Conservation (phyloP, 805 yeast genomes). For the Debaryomyces hansenii region DNA sequence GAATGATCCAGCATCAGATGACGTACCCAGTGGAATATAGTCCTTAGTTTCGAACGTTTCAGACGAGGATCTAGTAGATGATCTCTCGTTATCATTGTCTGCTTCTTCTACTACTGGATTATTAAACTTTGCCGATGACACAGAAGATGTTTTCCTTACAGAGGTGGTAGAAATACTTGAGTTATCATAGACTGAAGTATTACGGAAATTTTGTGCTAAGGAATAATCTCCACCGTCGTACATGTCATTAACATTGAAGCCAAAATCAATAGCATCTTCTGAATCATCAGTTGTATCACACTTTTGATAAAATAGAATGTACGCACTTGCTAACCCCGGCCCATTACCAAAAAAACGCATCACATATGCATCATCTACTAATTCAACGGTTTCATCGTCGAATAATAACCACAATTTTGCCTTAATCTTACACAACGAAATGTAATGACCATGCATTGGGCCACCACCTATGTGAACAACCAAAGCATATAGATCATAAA, state of each 20-base stretch:
- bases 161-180: conserved; percentile 9
- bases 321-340: conserved; percentile 88
- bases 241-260: conserved; percentile 29
- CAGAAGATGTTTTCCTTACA: conserved; percentile 5
- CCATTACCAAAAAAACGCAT: conserved; percentile 85
- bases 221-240: conserved; percentile 35
- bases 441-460: conserved; percentile 96
- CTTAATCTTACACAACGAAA: conserved; percentile 77
- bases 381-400: conserved; percentile 94
- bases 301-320: conserved; percentile 74
- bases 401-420: conserved; percentile 85
- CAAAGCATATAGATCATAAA: conserved; percentile 80
- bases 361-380: conserved; percentile 81
- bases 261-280: conserved; percentile 30
- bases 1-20: neutral
- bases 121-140: neutral
- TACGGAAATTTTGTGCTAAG: conserved; percentile 11
- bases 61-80: conserved; percentile 11
- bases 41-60: conserved; percentile 1
- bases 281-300: conserved; percentile 28
- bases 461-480: conserved; percentile 97
- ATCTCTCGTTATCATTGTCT: neutral
- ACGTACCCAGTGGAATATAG: conserved; percentile 1
- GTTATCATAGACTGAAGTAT: conserved; percentile 1
- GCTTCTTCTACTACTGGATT: conserved; percentile 7